Evolutionary conservation across 1,284 basidiomycete genomes (phyloP).

Genomic region (Puccinia sorghi): DNA sequence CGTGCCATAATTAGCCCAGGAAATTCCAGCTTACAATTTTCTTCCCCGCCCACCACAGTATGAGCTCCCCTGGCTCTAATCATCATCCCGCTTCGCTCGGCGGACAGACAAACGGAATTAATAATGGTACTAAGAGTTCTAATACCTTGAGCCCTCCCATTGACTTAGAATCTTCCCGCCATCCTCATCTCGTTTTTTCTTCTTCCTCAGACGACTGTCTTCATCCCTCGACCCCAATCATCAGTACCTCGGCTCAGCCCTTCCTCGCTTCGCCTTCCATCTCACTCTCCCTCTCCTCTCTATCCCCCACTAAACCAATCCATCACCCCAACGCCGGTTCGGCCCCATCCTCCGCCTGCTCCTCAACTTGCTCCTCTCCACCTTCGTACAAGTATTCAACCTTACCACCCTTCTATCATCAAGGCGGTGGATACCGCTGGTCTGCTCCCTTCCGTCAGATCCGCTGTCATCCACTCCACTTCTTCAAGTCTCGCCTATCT

Average conservation of each 20-base stretch:
- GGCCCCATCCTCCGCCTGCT: conserved; percentile 18
- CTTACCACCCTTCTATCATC: conserved; percentile 9
- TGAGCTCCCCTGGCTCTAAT: not conserved
- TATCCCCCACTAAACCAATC: conserved; percentile 7
- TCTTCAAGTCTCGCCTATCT: conserved; percentile 4
- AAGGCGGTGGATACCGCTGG: conserved; percentile 1
- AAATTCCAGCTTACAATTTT: too few species aligned
- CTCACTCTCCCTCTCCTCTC: conserved; percentile 32
- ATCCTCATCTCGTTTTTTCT: not conserved
- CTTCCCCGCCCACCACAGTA: too few species aligned
- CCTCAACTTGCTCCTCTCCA: not conserved
- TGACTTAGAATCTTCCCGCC: not conserved
- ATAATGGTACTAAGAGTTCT: not conserved
- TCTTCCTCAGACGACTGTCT: not conserved
- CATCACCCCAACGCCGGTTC: conserved; percentile 4
- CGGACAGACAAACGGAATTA: not conserved
- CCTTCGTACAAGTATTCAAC: conserved; percentile 16
- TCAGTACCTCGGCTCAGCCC: not conserved
- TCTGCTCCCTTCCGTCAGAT: not conserved
- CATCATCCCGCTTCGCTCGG: not conserved
- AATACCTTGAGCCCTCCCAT: not conserved
- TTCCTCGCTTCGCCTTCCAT: not conserved
- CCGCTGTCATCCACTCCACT: not conserved
- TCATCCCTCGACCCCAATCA: not conserved
- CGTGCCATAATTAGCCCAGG: too few species aligned